Base-by-base conservation (phyloP, 129 eudicot genomes). In the Artemisia annua region DNA sequence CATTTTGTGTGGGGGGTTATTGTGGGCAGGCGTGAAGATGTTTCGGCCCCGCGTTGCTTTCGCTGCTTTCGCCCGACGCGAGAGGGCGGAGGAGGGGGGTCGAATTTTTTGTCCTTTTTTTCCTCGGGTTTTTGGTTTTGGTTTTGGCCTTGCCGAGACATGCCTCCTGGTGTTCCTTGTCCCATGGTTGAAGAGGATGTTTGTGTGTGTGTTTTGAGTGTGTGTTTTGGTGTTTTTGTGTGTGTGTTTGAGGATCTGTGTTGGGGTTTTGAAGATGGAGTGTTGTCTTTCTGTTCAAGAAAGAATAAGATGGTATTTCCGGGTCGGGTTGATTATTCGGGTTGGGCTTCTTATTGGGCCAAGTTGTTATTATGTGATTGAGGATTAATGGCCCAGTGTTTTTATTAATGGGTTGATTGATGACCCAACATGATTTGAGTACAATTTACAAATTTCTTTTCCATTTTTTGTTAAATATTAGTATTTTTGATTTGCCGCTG, bases 61-160 rank as follows among this genome's bases (percentile, higher is more conserved):
- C 98, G 84, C 78, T 93, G 98, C 68, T 93, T 93, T 7, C 98
- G 83, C 12, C 98, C 98, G 26, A 93, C 95, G 5, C 98, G 95
- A 1, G 97, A 75, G 8, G 98, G 98, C 0, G 98, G 92, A 1
- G 96, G 95, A 7, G 98, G 86, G 56, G 95, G 97, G 57, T 92
- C 98, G 78, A 81, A 92, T n/a, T 93, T 93, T 70, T 89, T 93
- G 51, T 89, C 98, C 71, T 93, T 92, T 66, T 92, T 92, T 24
- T 92, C 91, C 14, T 81, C 24, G 4, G 67, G 44, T 62, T 64
- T 64, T 10, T 64, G 15, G 52, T 57, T 19, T 17, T 43, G 51
- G 69, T 49, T 16, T 35, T 39, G 28, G 11, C 35, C 35, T 64
- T 43, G 51, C 4, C 51, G 26, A 50, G 43, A 35, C 69, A 64